phyloP scores from a whole-genome alignment of 1,139 yeast species.

The Kazachstania sp. region DNA sequence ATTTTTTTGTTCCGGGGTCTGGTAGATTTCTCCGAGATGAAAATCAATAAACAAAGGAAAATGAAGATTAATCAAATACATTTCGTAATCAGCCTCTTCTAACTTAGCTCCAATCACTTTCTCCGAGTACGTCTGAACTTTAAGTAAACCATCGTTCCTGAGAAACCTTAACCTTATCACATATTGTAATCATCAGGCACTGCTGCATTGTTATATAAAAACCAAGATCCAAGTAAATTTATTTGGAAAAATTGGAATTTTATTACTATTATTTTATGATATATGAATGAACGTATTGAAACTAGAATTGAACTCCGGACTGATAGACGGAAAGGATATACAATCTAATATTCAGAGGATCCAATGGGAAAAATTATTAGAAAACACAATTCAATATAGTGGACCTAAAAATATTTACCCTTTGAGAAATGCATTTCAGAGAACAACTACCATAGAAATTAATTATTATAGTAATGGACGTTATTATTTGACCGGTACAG shows the following conservation, averaged over 20 bases:
- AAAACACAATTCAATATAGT: slow-evolving; percentile 1
- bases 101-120: no score
- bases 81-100: no score
- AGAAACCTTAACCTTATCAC: no score
- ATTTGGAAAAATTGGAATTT: neutral
- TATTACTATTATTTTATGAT: neutral
- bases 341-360: neutral
- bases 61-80: no score
- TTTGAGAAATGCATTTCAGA: slow-evolving; percentile 3
- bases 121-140: no score
- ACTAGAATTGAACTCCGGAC: slow-evolving; percentile 1
- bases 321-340: neutral
- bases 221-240: neutral
- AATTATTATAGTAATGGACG: slow-evolving; percentile 39
- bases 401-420: neutral
- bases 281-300: slow-evolving; percentile 1
- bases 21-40: no score
- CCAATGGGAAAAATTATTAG: slow-evolving; percentile 8
- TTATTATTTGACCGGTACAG: slow-evolving; percentile 62
- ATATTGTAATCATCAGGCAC: no score
- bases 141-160: no score
- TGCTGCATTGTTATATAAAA: neutral
- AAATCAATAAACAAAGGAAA: no score
- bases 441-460: slow-evolving; percentile 52
- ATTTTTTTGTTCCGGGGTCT: no score